Evolutionary conservation across 495 filamentous ascomycete genomes (phyloP).

Genomic region (Barbatosphaeria neglecta): DNA sequence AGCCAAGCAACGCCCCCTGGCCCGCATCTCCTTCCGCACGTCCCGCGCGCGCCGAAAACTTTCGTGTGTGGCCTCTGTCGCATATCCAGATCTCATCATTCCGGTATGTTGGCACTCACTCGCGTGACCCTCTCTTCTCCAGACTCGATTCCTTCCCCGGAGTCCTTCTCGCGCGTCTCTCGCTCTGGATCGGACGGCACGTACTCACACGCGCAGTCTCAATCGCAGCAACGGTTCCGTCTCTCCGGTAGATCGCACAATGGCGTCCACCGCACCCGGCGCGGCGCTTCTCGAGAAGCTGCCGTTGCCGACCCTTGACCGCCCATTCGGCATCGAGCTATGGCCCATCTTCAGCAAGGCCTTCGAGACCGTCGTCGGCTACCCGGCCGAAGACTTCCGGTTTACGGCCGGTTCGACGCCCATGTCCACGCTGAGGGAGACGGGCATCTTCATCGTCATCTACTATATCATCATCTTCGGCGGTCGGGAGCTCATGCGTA

Average conservation of each 20-base stretch:
- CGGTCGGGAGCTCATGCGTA: constrained; percentile 62
- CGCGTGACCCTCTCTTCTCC: no score
- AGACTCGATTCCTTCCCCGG: no score
- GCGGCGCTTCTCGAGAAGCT: constrained; percentile 52
- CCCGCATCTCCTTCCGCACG: constrained; percentile 2
- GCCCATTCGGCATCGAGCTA: constrained; percentile 80
- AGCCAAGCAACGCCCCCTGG: no score
- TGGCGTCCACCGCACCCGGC: constrained; percentile 31
- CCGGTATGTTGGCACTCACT: no score
- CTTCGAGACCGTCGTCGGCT: constrained; percentile 62
- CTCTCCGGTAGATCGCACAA: constrained; percentile 10
- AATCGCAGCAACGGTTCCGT: constrained; percentile 2
- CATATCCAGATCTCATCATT: no score
- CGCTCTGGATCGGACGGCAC: constrained; percentile 6
- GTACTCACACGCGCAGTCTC: constrained; percentile 4
- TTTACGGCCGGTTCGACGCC: constrained; percentile 57
- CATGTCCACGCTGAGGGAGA: constrained; percentile 59
- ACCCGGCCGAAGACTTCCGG: constrained; percentile 56
- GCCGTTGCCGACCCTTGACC: constrained; percentile 69
- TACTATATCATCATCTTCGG: constrained; percentile 72
- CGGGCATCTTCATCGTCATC: constrained; percentile 47
- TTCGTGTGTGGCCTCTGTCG: no score
- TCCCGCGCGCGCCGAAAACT: not conserved
- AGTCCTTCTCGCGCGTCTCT: constrained; percentile 5
- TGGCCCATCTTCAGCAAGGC: constrained; percentile 91